These are phyloP conservation scores for Picea sitchensis DNA, from an alignment of 75 land plant genomes.

Conservation along the genomic window DNA sequence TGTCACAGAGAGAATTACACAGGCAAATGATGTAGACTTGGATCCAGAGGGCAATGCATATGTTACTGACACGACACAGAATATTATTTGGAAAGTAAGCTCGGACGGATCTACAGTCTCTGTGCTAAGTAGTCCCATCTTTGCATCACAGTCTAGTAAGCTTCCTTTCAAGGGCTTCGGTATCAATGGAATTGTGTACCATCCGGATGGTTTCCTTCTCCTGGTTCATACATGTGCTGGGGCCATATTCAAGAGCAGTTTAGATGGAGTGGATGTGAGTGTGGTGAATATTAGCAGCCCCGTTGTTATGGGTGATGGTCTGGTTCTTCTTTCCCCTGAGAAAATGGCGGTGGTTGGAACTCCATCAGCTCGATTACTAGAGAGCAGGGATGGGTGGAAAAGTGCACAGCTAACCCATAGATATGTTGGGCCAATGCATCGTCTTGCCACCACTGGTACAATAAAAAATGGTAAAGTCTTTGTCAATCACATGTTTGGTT, in stretches of 20 bases:
- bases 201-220: slow-evolving; percentile 60
- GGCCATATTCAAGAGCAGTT: slow-evolving; percentile 28
- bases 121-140: slow-evolving; percentile 26
- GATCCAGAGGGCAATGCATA: slow-evolving; percentile 64
- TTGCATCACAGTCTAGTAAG: slow-evolving; percentile 13
- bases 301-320: slow-evolving; percentile 51
- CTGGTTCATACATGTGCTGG: slow-evolving; percentile 48
- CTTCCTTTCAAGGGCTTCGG: slow-evolving; percentile 38
- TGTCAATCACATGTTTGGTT: slow-evolving; percentile 51
- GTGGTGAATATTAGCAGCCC: slow-evolving; percentile 23
- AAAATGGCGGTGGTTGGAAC: slow-evolving; percentile 53
- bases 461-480: slow-evolving; percentile 62
- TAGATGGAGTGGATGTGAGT: slow-evolving; percentile 5
- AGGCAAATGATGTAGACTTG: slow-evolving; percentile 70
- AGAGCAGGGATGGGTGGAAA: slow-evolving; percentile 63
- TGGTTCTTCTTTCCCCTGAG: slow-evolving; percentile 48
- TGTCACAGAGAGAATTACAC: slow-evolving; percentile 14
- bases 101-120: slow-evolving; percentile 30
- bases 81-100: slow-evolving; percentile 67
- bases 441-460: slow-evolving; percentile 46
- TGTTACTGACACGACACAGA: slow-evolving; percentile 49
- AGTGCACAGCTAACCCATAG: slow-evolving; percentile 34
- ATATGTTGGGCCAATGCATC: slow-evolving; percentile 44
- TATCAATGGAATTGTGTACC: slow-evolving; percentile 70
- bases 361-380: slow-evolving; percentile 45